Evolutionary conservation across 441 rosid genomes (phyloP).

Genomic region (Eruca vesicaria): DNA sequence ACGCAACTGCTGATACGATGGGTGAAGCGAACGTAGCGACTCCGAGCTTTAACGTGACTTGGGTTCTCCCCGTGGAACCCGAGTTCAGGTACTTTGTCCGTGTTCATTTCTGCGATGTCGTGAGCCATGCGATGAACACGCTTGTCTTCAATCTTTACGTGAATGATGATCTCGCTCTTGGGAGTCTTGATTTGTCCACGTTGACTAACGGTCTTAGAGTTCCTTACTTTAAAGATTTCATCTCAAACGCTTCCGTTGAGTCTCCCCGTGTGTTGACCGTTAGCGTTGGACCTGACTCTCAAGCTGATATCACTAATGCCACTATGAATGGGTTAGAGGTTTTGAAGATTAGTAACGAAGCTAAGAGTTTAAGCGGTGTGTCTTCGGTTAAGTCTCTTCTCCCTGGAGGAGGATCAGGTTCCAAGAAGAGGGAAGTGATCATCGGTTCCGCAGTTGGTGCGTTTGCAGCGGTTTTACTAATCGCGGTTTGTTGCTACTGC

Average conservation of each 20-base stretch:
- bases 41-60: constrained; percentile 78
- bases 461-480: constrained; percentile 37
- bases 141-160: constrained; percentile 83
- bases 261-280: constrained; percentile 56
- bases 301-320: constrained; percentile 60
- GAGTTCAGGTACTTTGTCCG: constrained; percentile 83
- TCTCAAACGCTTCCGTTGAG: constrained; percentile 57
- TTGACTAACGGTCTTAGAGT: constrained; percentile 46
- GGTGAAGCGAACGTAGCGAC: constrained; percentile 67
- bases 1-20: constrained; percentile 90
- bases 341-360: constrained; percentile 78
- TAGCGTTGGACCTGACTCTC: constrained; percentile 80
- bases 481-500: constrained; percentile 59
- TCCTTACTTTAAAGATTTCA: constrained; percentile 77
- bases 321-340: constrained; percentile 90
- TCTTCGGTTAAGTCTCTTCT: constrained; percentile 58
- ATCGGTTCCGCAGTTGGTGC: constrained; percentile 59
- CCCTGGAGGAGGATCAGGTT: constrained; percentile 50
- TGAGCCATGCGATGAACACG: constrained; percentile 60
- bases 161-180: constrained; percentile 67
- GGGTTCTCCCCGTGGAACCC: constrained; percentile 74
- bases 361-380: constrained; percentile 68
- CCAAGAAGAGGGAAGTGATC: constrained; percentile 44
- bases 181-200: constrained; percentile 69
- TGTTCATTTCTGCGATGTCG: constrained; percentile 84